phyloP scores from a whole-genome alignment of 2,329 filamentous ascomycete genomes.

The Penicillium sp. region DNA sequence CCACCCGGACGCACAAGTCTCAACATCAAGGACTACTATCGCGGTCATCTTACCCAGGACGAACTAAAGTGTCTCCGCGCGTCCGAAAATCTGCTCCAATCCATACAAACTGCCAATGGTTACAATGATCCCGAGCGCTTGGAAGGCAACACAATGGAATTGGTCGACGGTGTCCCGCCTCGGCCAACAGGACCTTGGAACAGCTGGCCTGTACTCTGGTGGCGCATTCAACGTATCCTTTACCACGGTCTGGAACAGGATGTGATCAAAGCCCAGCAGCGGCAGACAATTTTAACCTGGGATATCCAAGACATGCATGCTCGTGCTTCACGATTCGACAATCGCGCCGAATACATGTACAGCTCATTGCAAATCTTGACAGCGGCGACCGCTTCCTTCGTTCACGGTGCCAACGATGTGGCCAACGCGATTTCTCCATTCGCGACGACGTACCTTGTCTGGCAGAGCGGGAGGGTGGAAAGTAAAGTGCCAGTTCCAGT shows the following conservation, averaged over 20 bases:
- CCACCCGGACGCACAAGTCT: slow-evolving; percentile 7
- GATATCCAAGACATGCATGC: slow-evolving; percentile 41
- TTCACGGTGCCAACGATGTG: slow-evolving; percentile 53
- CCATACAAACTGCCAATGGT: slow-evolving; percentile 4
- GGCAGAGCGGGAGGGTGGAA: slow-evolving; percentile 34
- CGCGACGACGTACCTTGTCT: slow-evolving; percentile 45
- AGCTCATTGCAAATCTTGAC: slow-evolving; percentile 47
- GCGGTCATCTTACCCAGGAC: slow-evolving; percentile 12
- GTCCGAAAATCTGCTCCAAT: slow-evolving; percentile 11
- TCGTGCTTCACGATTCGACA: slow-evolving; percentile 51
- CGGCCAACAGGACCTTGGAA: slow-evolving; percentile 4
- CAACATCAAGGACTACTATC: slow-evolving; percentile 16
- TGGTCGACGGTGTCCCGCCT: slow-evolving; percentile 8
- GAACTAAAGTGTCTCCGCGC: slow-evolving; percentile 16
- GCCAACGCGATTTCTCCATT: slow-evolving; percentile 51
- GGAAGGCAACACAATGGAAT: neutral
- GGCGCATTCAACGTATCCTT: slow-evolving; percentile 32
- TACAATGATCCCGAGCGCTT: slow-evolving; percentile 10
- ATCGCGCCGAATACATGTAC: slow-evolving; percentile 49
- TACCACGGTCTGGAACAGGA: slow-evolving; percentile 15
- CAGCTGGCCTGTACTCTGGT: slow-evolving; percentile 3
- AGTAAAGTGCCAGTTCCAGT: slow-evolving; percentile 41
- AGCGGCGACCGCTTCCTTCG: slow-evolving; percentile 36
- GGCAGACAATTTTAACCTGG: slow-evolving; percentile 31
- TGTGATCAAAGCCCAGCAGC: slow-evolving; percentile 11